Conservation (phyloP, 495 filamentous ascomycete species). For the Diplogelasinospora grovesii region DNA sequence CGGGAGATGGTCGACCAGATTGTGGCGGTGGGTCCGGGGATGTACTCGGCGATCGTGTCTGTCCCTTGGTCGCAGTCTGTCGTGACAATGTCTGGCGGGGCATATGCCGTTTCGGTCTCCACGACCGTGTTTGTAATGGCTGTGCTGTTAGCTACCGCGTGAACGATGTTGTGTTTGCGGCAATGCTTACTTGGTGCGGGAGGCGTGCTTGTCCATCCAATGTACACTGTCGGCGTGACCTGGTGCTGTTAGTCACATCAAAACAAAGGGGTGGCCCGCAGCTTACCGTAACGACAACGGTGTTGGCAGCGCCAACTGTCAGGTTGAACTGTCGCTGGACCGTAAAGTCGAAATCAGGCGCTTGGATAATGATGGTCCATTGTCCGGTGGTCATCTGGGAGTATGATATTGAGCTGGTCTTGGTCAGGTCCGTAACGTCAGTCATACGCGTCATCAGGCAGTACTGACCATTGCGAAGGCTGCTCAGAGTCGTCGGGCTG, state of each 20-base stretch:
- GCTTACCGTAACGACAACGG: conserved; percentile 19
- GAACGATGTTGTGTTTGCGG: neutral
- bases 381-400: conserved; percentile 16
- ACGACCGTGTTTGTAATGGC: conserved; percentile 15
- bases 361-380: conserved; percentile 20
- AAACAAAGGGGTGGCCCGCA: neutral
- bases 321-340: conserved; percentile 21
- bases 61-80: conserved; percentile 16
- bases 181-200: conserved; percentile 12
- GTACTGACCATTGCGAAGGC: conserved; percentile 18
- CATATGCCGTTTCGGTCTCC: conserved; percentile 15
- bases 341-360: conserved; percentile 16
- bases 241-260: neutral
- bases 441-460: neutral
- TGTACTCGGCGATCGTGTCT: conserved; percentile 19
- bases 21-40: conserved; percentile 16
- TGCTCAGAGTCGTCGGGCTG: conserved; percentile 18
- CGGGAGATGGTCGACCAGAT: conserved; percentile 12
- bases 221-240: conserved; percentile 18
- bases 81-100: conserved; percentile 12
- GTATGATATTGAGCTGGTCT: conserved; percentile 20
- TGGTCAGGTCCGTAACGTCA: too few species aligned
- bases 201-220: conserved; percentile 17
- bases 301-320: conserved; percentile 8
- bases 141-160: conserved; percentile 8